Base-by-base conservation (phyloP, 2,329 filamentous ascomycete genomes). In the Rhinocladiella mackenziei region DNA sequence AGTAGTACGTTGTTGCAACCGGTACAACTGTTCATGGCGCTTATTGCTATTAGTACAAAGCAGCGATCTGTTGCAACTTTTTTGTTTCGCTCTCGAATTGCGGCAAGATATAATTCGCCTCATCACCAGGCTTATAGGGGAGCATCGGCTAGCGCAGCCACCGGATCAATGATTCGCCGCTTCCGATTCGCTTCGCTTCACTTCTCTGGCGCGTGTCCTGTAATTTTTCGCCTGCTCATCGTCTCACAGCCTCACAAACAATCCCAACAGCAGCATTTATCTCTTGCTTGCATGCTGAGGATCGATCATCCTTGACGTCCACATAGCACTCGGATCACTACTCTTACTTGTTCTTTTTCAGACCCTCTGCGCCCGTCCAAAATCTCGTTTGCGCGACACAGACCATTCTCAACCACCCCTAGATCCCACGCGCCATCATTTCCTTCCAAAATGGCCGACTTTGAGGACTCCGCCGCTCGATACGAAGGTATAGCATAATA, bases 391-490 rank as follows among this genome's bases (percentile, higher is more conserved):
- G n/a, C n/a, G n/a, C n/a, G n/a, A n/a, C n/a, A n/a, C n/a, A n/a
- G n/a, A n/a, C n/a, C 11, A 20, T 11, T 14, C 6, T 19, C 9
- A 5, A 3, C 13, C 18, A 10, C 15, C 31, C 41, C 30, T 23
- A 17, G 10, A 15, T 14, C 23, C 34, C 11, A 37, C 40, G 31
- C 19, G 15, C 40, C 18, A 14, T 30, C 30, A 40, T 29, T 17
- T 28, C 20, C 26, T 35, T 30, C 32, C 33, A 62, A 49, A 52
- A 71, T 71, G 67, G 64, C 68, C 56, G 80, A 84, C 57, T 84
- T 81, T 70, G 80, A 83, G 62, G 75, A 75, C 59, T 79, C 83
- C 54, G 75, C 75, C 63, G 77, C 77, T 67, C 73, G 72, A 59
- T 84, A 82, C 65, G 80, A 83, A 53, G 80, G 81, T 84, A 74